Base-by-base conservation (phyloP, 768 basidiomycete species). In the Suillus decipiens region DNA sequence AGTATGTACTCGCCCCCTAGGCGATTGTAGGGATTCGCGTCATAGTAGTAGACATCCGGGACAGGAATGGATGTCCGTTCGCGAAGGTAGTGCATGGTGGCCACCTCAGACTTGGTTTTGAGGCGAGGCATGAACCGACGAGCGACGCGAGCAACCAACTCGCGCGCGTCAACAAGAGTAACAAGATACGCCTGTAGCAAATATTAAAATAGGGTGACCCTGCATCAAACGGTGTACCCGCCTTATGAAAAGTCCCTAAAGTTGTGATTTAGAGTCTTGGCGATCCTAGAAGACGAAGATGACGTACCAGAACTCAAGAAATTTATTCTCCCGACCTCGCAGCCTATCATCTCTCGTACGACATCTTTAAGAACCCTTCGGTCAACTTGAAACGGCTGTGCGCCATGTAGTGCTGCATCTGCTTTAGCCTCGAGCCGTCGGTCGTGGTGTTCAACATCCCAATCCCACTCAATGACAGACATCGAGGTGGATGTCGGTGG, bases 91-190 rank as follows among this genome's bases (percentile, higher is more conserved):
- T 83, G 82, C 78, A 94, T 87, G 0, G 92, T 95, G 3, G 92
- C 92, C 9, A 93, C 89, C 71, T 95, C 93, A 0, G 92, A 93
- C 73, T 91, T 89, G 4, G 90, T 93, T 78, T 95, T 95, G 67
- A 93, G 82, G 39, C 89, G 84, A 1, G 92, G 89, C 90, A 94
- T 92, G 74, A 90, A 94, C 11, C 89, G 85, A 58, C 92, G 87
- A 3, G 92, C 92, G 28, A 94, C 90, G 43, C 92, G 85, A 7
- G 89, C 90, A 9, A 95, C 87, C 48, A 94, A 73, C 63, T 89
- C 81, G 58, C 82, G 77, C 17, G 81, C 77, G 69, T 89, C 84
- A 22, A 76, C 79, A 22, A 93, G 82, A 9, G 86, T 89, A 58
- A 93, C 78, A 2, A 92, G 81, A 77, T 93, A 94, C 36, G 90